A percentile compares a stretch with the other conserved stretches of the same genome.
Evolutionary conservation across 75 land plant species (phyloP).

Genomic region (Sequoiadendron giganteum): DNA sequence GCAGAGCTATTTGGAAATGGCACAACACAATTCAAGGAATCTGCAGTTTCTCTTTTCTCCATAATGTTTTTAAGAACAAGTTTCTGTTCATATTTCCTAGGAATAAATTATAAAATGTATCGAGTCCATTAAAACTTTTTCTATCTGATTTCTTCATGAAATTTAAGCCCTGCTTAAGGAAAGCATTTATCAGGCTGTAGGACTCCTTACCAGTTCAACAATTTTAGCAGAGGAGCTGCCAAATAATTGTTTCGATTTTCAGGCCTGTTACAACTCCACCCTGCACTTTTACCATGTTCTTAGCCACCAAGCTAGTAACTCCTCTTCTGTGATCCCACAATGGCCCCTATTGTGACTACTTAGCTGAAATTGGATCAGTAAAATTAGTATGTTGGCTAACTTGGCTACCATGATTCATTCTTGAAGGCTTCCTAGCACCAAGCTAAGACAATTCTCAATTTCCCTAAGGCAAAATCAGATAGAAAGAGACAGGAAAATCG

Average conservation of each 20-base stretch:
- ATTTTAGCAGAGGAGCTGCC: not conserved
- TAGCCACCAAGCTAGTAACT: not conserved
- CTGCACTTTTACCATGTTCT: not conserved
- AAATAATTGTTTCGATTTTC: not conserved
- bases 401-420: too few species aligned
- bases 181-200: not conserved
- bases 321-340: not conserved
- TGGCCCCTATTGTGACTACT: not conserved
- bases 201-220: not conserved
- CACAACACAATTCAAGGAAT: not conserved
- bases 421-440: too few species aligned
- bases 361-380: too few species aligned
- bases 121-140: not conserved
- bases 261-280: not conserved
- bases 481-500: too few species aligned
- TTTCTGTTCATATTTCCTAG: not conserved
- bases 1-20: not conserved
- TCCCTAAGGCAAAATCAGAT: too few species aligned
- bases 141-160: not conserved
- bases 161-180: not conserved
- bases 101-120: not conserved
- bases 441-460: too few species aligned
- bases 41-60: not conserved
- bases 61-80: not conserved
- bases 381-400: too few species aligned